Base-by-base conservation (phyloP, 345 rosid species). In the Murraya koenigii region DNA sequence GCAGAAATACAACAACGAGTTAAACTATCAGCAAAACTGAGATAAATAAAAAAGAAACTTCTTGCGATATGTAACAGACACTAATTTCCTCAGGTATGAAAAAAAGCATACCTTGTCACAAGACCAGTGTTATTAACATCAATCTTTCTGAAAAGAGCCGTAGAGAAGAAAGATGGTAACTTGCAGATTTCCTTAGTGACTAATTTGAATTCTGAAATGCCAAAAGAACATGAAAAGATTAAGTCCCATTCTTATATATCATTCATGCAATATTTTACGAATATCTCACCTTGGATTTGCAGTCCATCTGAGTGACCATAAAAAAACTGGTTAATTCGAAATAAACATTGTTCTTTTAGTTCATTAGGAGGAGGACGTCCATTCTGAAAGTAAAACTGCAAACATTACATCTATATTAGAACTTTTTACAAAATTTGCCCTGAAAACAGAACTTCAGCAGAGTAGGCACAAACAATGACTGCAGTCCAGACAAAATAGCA, bases 301-400 rank as follows among this genome's bases (percentile, higher is more conserved):
- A 93, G 85, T 79, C 99, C 99, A 80, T 90, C 90, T 3, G 77
- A 19, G 77, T 87, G 94, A 22, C 93, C 93, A 74, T 86, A 86
- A 79, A 94, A 94, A 64, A 87, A 87, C 76, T 90, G 98, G 85
- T 83, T 89, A 79, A 91, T 84, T 83, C 92, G 87, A 81, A 83
- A 73, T 85, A 92, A 72, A 78, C 86, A 86, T 80, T 91, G 94
- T 63, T 94, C 98, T 79, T 88, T 96, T 8, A 92, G 80, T 71
- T 92, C 99, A 76, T 83, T 88, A 69, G 94, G 93, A 41, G 93
- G 87, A n/a, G 98, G 97, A 2, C 88, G 91, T 0, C 99, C 99
- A 88, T 94, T 82, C 87, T 86, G 89, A 84, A 96, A 96, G 83
- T 96, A 96, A 88, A 96, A 96, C 99, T 95, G 86, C 84, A 88